Evolutionary conservation across 352 stramenopile genomes (phyloP).

Genomic region (Phytophthora sp.): DNA sequence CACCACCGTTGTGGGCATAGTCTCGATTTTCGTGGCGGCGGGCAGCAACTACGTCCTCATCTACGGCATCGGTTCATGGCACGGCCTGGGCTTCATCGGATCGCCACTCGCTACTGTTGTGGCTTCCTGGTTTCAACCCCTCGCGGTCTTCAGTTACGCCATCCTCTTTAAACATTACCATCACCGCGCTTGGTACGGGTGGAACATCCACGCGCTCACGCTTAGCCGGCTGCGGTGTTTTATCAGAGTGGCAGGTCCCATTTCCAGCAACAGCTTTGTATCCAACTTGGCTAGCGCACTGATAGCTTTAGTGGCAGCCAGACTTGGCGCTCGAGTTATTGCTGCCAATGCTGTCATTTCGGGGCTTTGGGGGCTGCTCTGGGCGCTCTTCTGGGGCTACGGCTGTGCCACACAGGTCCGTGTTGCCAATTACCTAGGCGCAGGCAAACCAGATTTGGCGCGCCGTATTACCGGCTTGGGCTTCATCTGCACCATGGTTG

Average conservation of each 20-base stretch:
- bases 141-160: constrained; percentile 60
- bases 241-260: constrained; percentile 58
- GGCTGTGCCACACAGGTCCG: constrained; percentile 80
- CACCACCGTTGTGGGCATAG: constrained; percentile 67
- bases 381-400: constrained; percentile 83
- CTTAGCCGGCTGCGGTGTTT: constrained; percentile 51
- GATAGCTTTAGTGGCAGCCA: constrained; percentile 70
- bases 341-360: constrained; percentile 77
- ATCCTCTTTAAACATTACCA: constrained; percentile 70
- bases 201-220: constrained; percentile 57
- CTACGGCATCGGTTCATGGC: constrained; percentile 59
- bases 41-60: constrained; percentile 78
- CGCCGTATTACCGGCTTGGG: constrained; percentile 61
- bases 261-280: constrained; percentile 76
- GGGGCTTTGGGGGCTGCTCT: constrained; percentile 70
- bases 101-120: constrained; percentile 80
- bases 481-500: constrained; percentile 56
- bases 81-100: constrained; percentile 74
- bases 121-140: constrained; percentile 80
- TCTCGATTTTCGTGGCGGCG: constrained; percentile 64
- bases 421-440: constrained; percentile 79
- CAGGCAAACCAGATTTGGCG: constrained; percentile 53
- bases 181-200: constrained; percentile 61
- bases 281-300: constrained; percentile 75
- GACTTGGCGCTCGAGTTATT: constrained; percentile 62